Evolutionary conservation across 2,329 filamentous ascomycete genomes (phyloP).

Genomic region (Fusarium annulatum): DNA sequence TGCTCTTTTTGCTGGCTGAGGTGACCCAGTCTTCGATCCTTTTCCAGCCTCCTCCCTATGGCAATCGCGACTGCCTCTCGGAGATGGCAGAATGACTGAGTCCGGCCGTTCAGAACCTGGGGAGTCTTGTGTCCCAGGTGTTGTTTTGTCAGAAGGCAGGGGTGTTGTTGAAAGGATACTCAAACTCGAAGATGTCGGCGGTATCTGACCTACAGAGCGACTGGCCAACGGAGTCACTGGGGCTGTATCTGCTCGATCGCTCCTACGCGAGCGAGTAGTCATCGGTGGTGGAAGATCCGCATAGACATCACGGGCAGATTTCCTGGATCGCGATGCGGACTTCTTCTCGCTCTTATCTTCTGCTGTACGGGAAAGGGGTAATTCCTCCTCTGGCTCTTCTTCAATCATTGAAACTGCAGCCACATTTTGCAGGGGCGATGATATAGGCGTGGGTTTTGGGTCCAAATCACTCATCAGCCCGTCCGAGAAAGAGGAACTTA

Average conservation of each 20-base stretch:
- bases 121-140: conserved; percentile 51
- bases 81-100: conserved; percentile 41
- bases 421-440: conserved; percentile 21
- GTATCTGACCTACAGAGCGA: conserved; percentile 13
- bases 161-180: conserved; percentile 56
- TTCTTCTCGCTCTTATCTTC: neutral
- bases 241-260: conserved; percentile 26
- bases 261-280: conserved; percentile 42
- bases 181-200: conserved; percentile 52
- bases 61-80: conserved; percentile 31
- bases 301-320: conserved; percentile 17
- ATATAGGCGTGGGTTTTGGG: conserved; percentile 16
- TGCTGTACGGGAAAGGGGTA: neutral
- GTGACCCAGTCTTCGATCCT: conserved; percentile 43
- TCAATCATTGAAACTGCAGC: conserved; percentile 21
- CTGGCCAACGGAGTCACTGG: conserved; percentile 40
- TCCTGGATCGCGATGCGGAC: conserved; percentile 15
- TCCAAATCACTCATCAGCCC: conserved; percentile 18
- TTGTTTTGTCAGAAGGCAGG: conserved; percentile 50
- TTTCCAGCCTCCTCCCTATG: conserved; percentile 31
- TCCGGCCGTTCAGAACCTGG: conserved; percentile 34
- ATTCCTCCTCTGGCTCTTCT: conserved; percentile 6
- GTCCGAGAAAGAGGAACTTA: conserved; percentile 49
- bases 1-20: conserved; percentile 39
- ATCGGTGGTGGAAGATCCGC: conserved; percentile 40